phyloP scores from a whole-genome alignment of 1,284 basidiomycete genomes.

The Microstroma glucosiphilum region DNA sequence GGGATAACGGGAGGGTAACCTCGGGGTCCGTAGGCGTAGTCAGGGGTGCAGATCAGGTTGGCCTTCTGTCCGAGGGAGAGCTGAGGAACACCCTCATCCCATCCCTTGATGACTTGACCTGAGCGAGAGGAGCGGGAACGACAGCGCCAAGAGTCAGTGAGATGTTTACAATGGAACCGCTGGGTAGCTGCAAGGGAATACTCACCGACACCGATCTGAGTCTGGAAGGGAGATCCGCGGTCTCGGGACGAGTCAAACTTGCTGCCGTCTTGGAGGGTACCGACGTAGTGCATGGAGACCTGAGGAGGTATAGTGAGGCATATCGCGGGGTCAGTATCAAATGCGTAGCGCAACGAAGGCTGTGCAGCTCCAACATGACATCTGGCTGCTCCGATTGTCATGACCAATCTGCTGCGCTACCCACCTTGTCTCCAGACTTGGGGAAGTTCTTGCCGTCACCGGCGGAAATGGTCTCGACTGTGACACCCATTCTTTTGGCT shows the following conservation, averaged over 20 bases:
- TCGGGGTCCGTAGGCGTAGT: constrained; percentile 50
- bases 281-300: constrained; percentile 29
- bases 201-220: constrained; percentile 28
- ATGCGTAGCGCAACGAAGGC: not conserved
- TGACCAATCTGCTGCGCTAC: constrained; percentile 14
- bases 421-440: constrained; percentile 41
- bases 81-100: constrained; percentile 53
- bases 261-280: constrained; percentile 37
- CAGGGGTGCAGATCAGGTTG: constrained; percentile 44
- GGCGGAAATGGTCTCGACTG: constrained; percentile 42
- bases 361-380: not conserved
- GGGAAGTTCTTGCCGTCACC: constrained; percentile 51
- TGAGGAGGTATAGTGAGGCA: not conserved
- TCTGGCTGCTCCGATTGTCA: not conserved
- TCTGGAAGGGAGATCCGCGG: constrained; percentile 43
- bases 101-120: constrained; percentile 52
- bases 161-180: not conserved
- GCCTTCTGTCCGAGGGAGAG: constrained; percentile 52
- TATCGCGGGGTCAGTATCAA: not conserved
- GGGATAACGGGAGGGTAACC: constrained; percentile 49
- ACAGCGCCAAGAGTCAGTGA: constrained; percentile 22
- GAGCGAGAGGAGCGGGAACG: constrained; percentile 21
- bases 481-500: constrained; percentile 36
- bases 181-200: not conserved
- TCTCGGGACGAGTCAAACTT: constrained; percentile 51